Base-by-base conservation (phyloP, 129 eudicot genomes). In the Solidago caesia region DNA sequence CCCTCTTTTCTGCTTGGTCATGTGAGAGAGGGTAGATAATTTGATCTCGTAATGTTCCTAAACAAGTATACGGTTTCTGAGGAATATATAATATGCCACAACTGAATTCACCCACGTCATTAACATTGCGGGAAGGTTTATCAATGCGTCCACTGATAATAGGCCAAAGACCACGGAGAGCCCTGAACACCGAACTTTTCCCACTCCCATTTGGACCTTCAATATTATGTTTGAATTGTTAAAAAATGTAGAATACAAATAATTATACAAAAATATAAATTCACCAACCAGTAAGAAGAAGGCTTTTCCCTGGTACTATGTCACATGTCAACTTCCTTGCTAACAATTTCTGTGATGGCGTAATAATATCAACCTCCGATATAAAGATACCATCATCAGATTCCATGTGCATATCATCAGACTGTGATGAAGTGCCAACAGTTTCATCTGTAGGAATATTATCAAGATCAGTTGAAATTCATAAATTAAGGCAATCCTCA, bases 131-230 rank as follows among this genome's bases (percentile, higher is more conserved):
- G 33, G 76, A 48, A 12, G 98, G 98, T 84, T 79, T 90, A 39
- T 82, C 44, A 56, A 90, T 89, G 72, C 70, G 87, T 82, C 98
- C 98, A 26, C 77, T 87, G 33, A 81, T 93, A 64, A 88, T 84
- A 5, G 98, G 97, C 98, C 98, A 94, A 74, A 94, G 91, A 67
- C 91, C 98, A 44, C 98, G 77, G 2, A 94, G 89, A 78, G 84
- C 97, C 80, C 98, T 88, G 89, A 94, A 94, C 57, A 94, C 82
- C 2, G 98, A 94, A 83, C 98, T 94, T 80, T 94, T 94, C 29
- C 98, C 98, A 71, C 98, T 94, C 71, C 98, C 98, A 75, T 94
- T 94, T 71, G 98, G 98, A 82, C 98, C 98, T 93, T 80, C 81
- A 86, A 59, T 29, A 64, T 58, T 53, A 46, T 73, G 73, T 78